Evolutionary conservation across 129 eudicot genomes (phyloP).

Genomic region (Scalesia atractyloides): DNA sequence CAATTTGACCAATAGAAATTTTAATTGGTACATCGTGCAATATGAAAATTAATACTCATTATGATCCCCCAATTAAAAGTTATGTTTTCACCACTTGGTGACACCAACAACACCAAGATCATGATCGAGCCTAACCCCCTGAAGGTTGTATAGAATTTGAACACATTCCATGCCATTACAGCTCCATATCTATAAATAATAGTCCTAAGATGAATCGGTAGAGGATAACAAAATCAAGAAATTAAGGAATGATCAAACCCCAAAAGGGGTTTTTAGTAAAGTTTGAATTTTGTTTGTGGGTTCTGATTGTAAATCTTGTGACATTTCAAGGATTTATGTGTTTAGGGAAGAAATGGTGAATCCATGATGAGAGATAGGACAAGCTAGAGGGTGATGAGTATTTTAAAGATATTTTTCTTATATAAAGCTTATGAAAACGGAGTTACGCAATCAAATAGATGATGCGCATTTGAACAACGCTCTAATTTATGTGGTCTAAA

Average conservation of each 20-base stretch:
- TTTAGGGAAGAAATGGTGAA: slow-evolving; percentile 33
- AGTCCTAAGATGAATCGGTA: background rate
- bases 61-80: too few relatives aligned
- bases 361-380: slow-evolving; percentile 41
- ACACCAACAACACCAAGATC: slow-evolving; percentile 93
- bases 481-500: too few relatives aligned
- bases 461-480: too few relatives aligned
- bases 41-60: too few relatives aligned
- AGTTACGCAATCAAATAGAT: too few relatives aligned
- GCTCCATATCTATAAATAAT: slow-evolving; percentile 92
- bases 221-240: background rate
- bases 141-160: slow-evolving; percentile 88
- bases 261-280: slow-evolving; percentile 1
- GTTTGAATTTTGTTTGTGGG: slow-evolving; percentile 15
- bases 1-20: too few relatives aligned
- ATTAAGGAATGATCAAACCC: background rate
- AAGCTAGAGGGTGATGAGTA: slow-evolving; percentile 15
- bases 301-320: slow-evolving; percentile 27
- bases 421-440: too few relatives aligned
- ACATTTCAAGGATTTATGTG: slow-evolving; percentile 45
- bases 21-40: too few relatives aligned
- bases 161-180: slow-evolving; percentile 98
- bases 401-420: too few relatives aligned
- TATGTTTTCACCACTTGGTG: slow-evolving; percentile 26
- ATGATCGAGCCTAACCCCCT: slow-evolving; percentile 90